Base-by-base conservation (phyloP, 768 basidiomycete genomes). In the Lentinula lateritia region DNA sequence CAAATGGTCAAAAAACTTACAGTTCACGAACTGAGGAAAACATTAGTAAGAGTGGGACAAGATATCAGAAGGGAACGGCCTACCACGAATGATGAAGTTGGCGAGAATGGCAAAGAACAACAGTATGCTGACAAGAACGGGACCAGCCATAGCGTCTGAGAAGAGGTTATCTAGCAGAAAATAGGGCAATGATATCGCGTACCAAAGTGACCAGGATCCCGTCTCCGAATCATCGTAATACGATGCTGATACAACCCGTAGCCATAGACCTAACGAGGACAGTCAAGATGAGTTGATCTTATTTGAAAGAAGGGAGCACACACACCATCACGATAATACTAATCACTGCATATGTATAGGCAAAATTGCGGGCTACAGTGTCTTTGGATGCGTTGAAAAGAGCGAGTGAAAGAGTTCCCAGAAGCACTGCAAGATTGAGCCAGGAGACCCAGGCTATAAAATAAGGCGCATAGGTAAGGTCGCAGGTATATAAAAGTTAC, bases 151-250 rank as follows among this genome's bases (percentile, higher is more conserved):
- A 54, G 87, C 83, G 68, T 97, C 96, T 96, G 64, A 16, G 18
- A 50, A 8, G 28, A 53, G 12, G 18, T 39, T 53, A 39, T 45
- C 6, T 1, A 57, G n/a, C 15, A 43, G 35, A 43, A 39, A 13
- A 39, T 18, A 41, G 28, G 41, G 15, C 12, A 20, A 15, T 52
- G 16, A 34, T 15, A 63, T 66, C n/a, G 39, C 79, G 48, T 60
- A 97, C 95, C 95, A 66, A 97, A 97, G 68, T 90, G 86, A 0
- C 92, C 90, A 32, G 93, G 89, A 73, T 94, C 91, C 52, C 95
- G 80, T 64, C 88, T 84, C 12, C 90, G 88, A 64, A 99, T 98
- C 86, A 94, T 88, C 52, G 89, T 89, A 58, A 98, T 85, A 50
- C 97, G 85, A 62, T 87, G 82, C 71, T 98, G 92, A 70, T 96